phyloP scores from a whole-genome alignment of 1,284 basidiomycete species.

The Moniliophthora roreri region DNA sequence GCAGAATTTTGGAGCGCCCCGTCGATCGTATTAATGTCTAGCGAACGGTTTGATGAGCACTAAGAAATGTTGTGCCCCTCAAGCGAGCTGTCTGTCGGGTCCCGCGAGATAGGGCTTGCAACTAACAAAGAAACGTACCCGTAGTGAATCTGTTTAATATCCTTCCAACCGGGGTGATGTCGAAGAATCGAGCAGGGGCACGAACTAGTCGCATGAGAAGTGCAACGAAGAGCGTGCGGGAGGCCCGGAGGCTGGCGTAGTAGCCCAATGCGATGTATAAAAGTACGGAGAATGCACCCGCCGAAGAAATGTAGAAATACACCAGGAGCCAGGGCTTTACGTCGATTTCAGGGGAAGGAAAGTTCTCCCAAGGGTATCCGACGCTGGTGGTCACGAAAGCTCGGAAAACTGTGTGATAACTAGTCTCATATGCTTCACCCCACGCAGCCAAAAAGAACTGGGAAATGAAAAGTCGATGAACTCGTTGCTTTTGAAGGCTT shows the following conservation, averaged over 20 bases:
- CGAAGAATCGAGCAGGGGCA: slow-evolving; percentile 68
- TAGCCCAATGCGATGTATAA: slow-evolving; percentile 63
- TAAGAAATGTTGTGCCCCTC: no score
- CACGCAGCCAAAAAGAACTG: slow-evolving; percentile 65
- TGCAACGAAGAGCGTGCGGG: slow-evolving; percentile 53
- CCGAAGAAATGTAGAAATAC: slow-evolving; percentile 60
- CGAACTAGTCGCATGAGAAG: slow-evolving; percentile 56
- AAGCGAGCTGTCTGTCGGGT: no score
- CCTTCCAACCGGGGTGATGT: slow-evolving; percentile 67
- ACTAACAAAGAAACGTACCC: no score
- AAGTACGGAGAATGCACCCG: slow-evolving; percentile 52
- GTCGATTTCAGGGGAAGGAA: slow-evolving; percentile 57
- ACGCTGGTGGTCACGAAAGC: slow-evolving; percentile 19
- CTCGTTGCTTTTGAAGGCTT: no score
- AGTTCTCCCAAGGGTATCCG: slow-evolving; percentile 39
- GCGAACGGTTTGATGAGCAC: no score
- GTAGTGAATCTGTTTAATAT: slow-evolving; percentile 80
- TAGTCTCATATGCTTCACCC: slow-evolving; percentile 59
- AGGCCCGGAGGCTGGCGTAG: slow-evolving; percentile 66
- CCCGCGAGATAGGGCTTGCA: no score
- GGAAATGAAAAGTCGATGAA: background rate
- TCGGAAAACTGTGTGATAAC: slow-evolving; percentile 23
- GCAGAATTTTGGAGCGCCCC: slow-evolving; percentile 59
- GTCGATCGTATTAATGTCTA: slow-evolving; percentile 76
- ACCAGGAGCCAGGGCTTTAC: slow-evolving; percentile 67